Evolutionary conservation across 768 basidiomycete genomes (phyloP).

Genomic region (Trametes maxima): DNA sequence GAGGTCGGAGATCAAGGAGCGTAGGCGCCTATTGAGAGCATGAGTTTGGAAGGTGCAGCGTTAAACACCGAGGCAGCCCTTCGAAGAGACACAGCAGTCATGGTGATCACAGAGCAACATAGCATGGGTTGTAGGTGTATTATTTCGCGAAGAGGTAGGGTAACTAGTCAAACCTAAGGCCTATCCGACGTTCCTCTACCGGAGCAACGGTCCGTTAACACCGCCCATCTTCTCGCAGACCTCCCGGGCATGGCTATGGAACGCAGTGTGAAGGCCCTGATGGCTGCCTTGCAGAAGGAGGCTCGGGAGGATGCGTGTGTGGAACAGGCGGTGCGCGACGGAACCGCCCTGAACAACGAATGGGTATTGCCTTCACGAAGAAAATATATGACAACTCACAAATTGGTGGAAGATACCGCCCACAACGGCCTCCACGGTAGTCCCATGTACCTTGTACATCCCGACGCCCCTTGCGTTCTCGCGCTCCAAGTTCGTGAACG

Average conservation of each 20-base stretch:
- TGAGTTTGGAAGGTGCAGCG: not conserved
- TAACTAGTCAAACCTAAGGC: conserved; percentile 19
- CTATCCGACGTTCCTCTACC: conserved; percentile 12
- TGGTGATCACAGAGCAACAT: not conserved
- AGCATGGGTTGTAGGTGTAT: conserved; percentile 16
- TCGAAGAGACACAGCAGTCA: not conserved
- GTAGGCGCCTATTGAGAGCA: not conserved
- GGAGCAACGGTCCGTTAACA: conserved; percentile 36
- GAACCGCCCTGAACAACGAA: conserved; percentile 39
- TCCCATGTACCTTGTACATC: conserved; percentile 76
- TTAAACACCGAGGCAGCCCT: not conserved
- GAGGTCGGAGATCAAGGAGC: not conserved
- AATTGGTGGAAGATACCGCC: conserved; percentile 82
- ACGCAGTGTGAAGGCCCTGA: conserved; percentile 40
- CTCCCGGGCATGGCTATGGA: conserved; percentile 49
- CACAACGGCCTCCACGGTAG: conserved; percentile 72
- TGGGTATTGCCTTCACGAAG: not conserved
- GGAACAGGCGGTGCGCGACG: conserved; percentile 44
- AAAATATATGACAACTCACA: conserved; percentile 46
- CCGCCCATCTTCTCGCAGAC: conserved; percentile 57
- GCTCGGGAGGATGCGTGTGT: conserved; percentile 44
- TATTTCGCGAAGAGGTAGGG: conserved; percentile 19
- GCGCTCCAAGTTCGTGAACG: conserved; percentile 11
- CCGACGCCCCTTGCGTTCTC: conserved; percentile 49
- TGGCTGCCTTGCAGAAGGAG: conserved; percentile 33